A percentile compares a stretch with the other conserved stretches of the same genome.
Conservation (phyloP, 441 rosid genomes). For the Codiaeum variegatum region DNA sequence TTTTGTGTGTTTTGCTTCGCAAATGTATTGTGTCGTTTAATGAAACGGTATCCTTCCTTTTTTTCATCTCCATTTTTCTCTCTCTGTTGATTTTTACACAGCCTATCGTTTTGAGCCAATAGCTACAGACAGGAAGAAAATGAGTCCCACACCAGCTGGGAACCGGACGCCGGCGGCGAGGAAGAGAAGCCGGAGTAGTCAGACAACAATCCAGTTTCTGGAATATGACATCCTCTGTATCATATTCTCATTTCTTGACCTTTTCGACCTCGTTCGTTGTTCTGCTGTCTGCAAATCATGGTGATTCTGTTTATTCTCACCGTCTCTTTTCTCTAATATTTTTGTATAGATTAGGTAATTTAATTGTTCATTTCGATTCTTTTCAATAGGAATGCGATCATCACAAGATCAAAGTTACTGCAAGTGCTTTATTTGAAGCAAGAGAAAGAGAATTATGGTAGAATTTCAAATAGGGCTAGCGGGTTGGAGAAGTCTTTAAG, state of each 20-base stretch:
- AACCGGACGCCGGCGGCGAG: constrained; percentile 34
- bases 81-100: neutral
- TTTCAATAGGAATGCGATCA: constrained; percentile 40
- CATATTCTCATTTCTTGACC: constrained; percentile 64
- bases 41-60: no score
- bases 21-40: no score
- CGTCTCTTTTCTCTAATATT: neutral
- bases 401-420: constrained; percentile 50
- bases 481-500: constrained; percentile 35
- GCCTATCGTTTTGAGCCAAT: no score
- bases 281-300: constrained; percentile 76
- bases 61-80: neutral
- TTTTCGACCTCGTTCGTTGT: constrained; percentile 73
- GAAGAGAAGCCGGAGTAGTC: constrained; percentile 36
- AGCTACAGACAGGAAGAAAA: neutral
- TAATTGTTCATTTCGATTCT: neutral
- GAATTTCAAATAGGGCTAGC: constrained; percentile 15
- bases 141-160: constrained; percentile 29
- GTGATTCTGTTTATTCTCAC: constrained; percentile 26
- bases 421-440: constrained; percentile 48
- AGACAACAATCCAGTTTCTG: constrained; percentile 40
- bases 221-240: constrained; percentile 53
- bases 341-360: neutral
- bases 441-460: constrained; percentile 11
- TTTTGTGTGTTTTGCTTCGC: no score